Evolutionary conservation across 1,284 basidiomycete genomes (phyloP), one percentile per base, ranked within the genome.

Genomic region (Naganishia liquefaciens): DNA sequence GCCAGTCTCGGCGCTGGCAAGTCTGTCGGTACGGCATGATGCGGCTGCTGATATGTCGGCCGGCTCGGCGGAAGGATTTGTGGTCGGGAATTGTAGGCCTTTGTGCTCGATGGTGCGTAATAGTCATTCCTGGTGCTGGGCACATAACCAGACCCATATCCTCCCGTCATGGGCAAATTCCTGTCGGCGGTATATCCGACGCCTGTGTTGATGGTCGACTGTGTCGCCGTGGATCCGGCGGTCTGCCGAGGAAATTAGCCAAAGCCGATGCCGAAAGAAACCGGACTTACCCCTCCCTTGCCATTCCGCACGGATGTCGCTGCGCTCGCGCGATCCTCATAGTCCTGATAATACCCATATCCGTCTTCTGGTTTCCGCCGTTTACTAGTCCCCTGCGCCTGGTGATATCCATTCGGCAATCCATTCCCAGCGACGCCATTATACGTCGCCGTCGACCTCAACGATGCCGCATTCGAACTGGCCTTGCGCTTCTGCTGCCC

Each of bases 191-290:
- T 43, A 27, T 23, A 47, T 9, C 61, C 61, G 25, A 52, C 25
- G 1, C 44, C 61, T 7, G 65, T 66, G 11, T 62, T 54, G 13
- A 44, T 46, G 10, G 65, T 66, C 15, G 57, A 62, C 39, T 66
- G 65, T 19, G 65, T 66, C 15, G 65, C 54, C 19, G 65, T 63
- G 2, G 65, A 66, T 10, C 52, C 53, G 17, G 64, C 51, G 13
- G 64, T 66, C 61, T 66, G 28, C 23, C 21, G 21, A 40, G 17
- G 25, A n/a, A 17, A 52, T 37, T 23, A 49, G 19, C 6, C 37
- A 15, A 1, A 23, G 40, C 25, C 9, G 9, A 9, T 19, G 1
- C 6, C 30, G 3, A 23, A 19, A 53, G 25, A 55, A 19, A 52
- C 23, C 6, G 25, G 46, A 66, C 64, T 17, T 46, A 66, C 64